These are phyloP conservation scores for Gardenia jasminoides DNA, from an alignment of 257 asterid species.

Conservation along the genomic window DNA sequence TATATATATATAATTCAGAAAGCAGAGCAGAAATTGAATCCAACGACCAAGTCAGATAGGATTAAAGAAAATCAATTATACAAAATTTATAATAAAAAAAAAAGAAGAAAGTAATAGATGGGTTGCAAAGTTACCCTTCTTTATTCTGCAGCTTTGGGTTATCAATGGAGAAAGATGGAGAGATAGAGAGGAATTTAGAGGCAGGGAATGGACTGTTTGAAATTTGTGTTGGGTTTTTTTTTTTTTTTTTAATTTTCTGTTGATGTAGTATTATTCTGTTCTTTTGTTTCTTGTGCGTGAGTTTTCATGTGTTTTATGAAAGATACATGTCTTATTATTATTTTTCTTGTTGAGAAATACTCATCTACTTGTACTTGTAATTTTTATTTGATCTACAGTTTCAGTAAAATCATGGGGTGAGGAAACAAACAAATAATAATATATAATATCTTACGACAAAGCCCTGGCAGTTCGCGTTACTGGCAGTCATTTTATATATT, in stretches of 20 bases:
- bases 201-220: slow-evolving; percentile 14
- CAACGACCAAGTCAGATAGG: slow-evolving; percentile 16
- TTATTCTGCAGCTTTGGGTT: background rate
- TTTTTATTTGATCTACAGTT: no score
- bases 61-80: slow-evolving; percentile 1
- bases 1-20: no score
- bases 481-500: no score
- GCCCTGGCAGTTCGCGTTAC: no score
- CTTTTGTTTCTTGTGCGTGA: slow-evolving; percentile 20
- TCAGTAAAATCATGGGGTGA: no score
- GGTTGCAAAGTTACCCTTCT: slow-evolving; percentile 7
- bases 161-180: slow-evolving; percentile 1
- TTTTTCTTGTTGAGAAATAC: background rate
- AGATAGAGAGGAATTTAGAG: background rate
- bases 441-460: no score
- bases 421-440: no score
- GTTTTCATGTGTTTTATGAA: slow-evolving; percentile 6
- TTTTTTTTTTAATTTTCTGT: background rate
- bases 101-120: background rate
- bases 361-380: no score
- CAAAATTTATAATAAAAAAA: background rate
- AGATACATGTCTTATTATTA: background rate
- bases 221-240: slow-evolving; percentile 10
- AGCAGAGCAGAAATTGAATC: background rate
- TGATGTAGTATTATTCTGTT: slow-evolving; percentile 13